Conservation (phyloP, 805 yeast species). For the Candida ipomoeae region DNA sequence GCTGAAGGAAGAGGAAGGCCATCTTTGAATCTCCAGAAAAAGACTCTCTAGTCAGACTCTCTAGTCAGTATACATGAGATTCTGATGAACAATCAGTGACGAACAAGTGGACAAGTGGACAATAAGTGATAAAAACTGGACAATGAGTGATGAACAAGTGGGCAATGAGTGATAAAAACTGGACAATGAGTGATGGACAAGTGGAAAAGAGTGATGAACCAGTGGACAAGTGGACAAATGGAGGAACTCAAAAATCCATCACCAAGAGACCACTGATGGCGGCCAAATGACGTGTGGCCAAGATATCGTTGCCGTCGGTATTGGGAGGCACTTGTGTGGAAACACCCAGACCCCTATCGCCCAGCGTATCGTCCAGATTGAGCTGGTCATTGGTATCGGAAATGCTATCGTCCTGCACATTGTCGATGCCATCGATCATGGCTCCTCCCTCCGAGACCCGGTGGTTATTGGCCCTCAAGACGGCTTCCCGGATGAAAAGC, state of each 20-base stretch:
- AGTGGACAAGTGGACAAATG: too few species aligned
- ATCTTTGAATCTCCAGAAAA: too few species aligned
- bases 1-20: too few species aligned
- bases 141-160: too few species aligned
- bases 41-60: too few species aligned
- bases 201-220: too few species aligned
- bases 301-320: slow-evolving; percentile 23
- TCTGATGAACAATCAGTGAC: too few species aligned
- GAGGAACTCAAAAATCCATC: slow-evolving; percentile 43
- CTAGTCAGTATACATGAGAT: too few species aligned
- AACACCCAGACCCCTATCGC: slow-evolving; percentile 14
- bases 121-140: too few species aligned
- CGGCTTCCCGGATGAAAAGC: slow-evolving; percentile 57
- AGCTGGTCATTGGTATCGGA: slow-evolving; percentile 9
- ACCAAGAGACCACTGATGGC: slow-evolving; percentile 55
- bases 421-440: slow-evolving; percentile 34
- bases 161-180: too few species aligned
- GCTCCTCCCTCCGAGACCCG: slow-evolving; percentile 30
- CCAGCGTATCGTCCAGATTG: slow-evolving; percentile 12
- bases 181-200: too few species aligned
- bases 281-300: slow-evolving; percentile 53
- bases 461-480: slow-evolving; percentile 53
- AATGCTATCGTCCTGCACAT: slow-evolving; percentile 12
- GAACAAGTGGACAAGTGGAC: too few species aligned
- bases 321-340: slow-evolving; percentile 15